Conservation (phyloP, 2,329 filamentous ascomycete genomes). For the Chaetoscypha palmicola region DNA sequence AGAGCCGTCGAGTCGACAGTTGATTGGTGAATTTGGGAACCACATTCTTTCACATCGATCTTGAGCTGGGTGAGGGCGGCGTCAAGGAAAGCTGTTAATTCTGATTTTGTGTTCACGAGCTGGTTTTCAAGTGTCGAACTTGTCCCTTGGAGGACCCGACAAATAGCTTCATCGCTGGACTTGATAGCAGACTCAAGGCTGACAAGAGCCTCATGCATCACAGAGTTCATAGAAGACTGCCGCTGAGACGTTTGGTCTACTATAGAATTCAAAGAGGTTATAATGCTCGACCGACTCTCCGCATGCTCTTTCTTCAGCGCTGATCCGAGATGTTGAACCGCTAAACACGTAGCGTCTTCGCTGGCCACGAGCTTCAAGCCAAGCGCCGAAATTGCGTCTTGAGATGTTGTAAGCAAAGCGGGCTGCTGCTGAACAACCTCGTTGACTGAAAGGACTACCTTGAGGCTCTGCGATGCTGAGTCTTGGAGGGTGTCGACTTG, state of each 20-base stretch:
- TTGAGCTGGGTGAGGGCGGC: too few relatives aligned
- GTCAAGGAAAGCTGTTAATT: too few relatives aligned
- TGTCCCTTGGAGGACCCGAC: too few relatives aligned
- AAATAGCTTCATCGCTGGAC: neutral
- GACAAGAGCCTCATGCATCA: neutral
- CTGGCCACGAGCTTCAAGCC: constrained; percentile 10
- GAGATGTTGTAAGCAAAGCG: neutral
- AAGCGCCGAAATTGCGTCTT: constrained; percentile 8
- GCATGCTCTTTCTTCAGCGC: constrained; percentile 8
- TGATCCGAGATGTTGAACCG: constrained; percentile 10
- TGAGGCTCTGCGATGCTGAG: neutral
- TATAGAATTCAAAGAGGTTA: constrained; percentile 8
- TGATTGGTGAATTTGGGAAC: too few relatives aligned
- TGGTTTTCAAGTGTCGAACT: too few relatives aligned
- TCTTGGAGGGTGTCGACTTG: neutral
- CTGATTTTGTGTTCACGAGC: too few relatives aligned
- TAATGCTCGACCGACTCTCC: constrained; percentile 6
- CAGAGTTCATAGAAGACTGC: neutral
- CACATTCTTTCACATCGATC: too few relatives aligned
- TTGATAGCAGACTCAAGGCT: neutral
- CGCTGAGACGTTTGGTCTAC: neutral
- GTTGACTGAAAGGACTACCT: too few relatives aligned
- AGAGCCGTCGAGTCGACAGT: too few relatives aligned
- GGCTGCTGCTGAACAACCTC: neutral
- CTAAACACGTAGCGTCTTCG: constrained; percentile 9